Evolutionary conservation across 2,329 filamentous ascomycete genomes (phyloP).

Genomic region (Aureobasidium sp.): DNA sequence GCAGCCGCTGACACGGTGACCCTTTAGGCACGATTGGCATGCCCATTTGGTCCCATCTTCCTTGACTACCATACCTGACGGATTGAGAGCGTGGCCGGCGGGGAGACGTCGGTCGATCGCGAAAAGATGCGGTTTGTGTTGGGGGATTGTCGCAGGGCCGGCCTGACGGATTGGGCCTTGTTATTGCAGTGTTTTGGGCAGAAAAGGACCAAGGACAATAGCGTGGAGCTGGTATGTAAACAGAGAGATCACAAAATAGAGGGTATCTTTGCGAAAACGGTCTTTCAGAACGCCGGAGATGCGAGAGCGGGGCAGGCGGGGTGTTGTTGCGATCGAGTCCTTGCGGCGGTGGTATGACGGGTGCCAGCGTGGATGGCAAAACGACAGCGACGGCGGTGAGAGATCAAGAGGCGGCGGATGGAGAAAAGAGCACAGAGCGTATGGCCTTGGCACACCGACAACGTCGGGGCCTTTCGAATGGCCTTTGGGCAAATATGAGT

Average conservation of each 20-base stretch:
- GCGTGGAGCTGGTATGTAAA: conserved; percentile 12
- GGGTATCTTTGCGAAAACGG: conserved; percentile 17
- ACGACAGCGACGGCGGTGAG: conserved; percentile 8
- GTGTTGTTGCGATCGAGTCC: conserved; percentile 14
- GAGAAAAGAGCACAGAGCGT: conserved; percentile 19
- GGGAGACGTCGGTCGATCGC: conserved; percentile 5
- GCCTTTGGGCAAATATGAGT: conserved; percentile 20
- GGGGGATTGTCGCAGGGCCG: conserved; percentile 3
- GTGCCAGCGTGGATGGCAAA: not conserved
- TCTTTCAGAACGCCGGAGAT: conserved; percentile 12
- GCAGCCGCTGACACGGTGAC: conserved; percentile 98
- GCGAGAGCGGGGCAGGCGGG: not conserved
- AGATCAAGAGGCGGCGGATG: conserved; percentile 1
- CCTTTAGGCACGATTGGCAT: conserved; percentile 95
- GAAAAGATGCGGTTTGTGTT: not conserved
- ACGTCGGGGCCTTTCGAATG: conserved; percentile 29
- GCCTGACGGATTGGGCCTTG: conserved; percentile 9
- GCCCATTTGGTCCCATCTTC: conserved; percentile 90
- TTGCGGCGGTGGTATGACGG: conserved; percentile 14
- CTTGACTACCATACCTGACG: conserved; percentile 29
- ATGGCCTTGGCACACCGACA: conserved; percentile 29
- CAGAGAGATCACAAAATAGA: not conserved
- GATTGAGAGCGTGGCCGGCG: conserved; percentile 15
- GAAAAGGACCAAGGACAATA: conserved; percentile 8
- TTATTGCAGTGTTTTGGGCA: conserved; percentile 6